A percentile compares a stretch with the other conserved stretches of the same genome.
phyloP scores from a whole-genome alignment of 805 yeast genomes.

The Nakazawaea peltata region DNA sequence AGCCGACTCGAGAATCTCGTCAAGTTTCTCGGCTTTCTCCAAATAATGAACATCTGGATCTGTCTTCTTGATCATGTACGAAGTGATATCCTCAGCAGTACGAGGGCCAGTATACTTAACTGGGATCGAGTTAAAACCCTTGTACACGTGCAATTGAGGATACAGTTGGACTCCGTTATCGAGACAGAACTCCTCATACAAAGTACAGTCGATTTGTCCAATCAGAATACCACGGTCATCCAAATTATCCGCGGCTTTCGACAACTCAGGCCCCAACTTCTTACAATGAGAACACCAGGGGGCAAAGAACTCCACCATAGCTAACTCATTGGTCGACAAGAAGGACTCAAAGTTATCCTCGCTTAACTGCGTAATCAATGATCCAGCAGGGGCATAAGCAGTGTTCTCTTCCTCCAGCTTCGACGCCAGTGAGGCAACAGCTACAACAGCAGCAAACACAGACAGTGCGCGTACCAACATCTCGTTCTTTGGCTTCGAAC shows the following conservation, averaged over 20 bases:
- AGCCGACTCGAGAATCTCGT: constrained; percentile 37
- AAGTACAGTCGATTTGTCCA: constrained; percentile 84
- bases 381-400: constrained; percentile 71
- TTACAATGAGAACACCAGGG: constrained; percentile 99
- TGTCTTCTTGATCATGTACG: constrained; percentile 69
- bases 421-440: too few species aligned
- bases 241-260: constrained; percentile 61
- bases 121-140: constrained; percentile 34
- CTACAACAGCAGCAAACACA: too few species aligned
- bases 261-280: constrained; percentile 72
- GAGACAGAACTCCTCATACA: constrained; percentile 62
- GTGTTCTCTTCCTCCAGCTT: constrained; percentile 44
- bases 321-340: constrained; percentile 64
- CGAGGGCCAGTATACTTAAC: constrained; percentile 81
- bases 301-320: constrained; percentile 81
- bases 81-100: constrained; percentile 65
- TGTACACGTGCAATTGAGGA: constrained; percentile 75
- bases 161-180: constrained; percentile 67
- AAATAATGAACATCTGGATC: constrained; percentile 62
- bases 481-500: too few species aligned
- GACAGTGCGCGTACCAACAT: too few species aligned
- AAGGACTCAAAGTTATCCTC: constrained; percentile 57
- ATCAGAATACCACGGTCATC: constrained; percentile 55
- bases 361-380: constrained; percentile 79
- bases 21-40: constrained; percentile 39